phyloP scores from a whole-genome alignment of 306 rosid species.

The Spatholobus suberectus region DNA sequence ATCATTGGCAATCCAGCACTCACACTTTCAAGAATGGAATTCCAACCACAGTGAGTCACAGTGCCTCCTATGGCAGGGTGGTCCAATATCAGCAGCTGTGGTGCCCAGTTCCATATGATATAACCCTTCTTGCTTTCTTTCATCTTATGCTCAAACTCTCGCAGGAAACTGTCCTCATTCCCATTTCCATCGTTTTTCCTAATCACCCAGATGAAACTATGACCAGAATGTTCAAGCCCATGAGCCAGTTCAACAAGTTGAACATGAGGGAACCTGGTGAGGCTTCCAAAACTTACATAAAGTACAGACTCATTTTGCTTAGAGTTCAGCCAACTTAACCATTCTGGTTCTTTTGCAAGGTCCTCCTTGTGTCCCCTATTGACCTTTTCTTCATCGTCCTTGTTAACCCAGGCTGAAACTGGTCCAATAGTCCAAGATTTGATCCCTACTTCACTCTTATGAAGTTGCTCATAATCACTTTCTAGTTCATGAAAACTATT shows the following conservation, averaged over 20 bases:
- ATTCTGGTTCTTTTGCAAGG: not conserved
- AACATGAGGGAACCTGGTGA: not conserved
- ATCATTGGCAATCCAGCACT: slow-evolving; percentile 36
- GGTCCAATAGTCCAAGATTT: slow-evolving; percentile 28
- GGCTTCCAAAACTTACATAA: slow-evolving; percentile 48
- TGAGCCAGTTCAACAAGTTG: slow-evolving; percentile 40
- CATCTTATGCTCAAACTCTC: slow-evolving; percentile 28
- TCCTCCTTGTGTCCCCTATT: not conserved
- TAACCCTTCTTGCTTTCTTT: slow-evolving; percentile 19
- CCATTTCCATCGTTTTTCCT: not conserved
- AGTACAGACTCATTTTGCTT: slow-evolving; percentile 30
- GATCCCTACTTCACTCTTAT: not conserved
- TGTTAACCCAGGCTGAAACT: slow-evolving; percentile 9
- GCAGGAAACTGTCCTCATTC: not conserved
- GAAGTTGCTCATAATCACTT: not conserved
- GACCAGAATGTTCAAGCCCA: slow-evolving; percentile 39
- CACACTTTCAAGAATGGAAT: slow-evolving; percentile 33
- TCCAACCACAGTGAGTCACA: slow-evolving; percentile 45
- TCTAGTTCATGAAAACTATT: slow-evolving; percentile 29
- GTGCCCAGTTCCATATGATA: slow-evolving; percentile 45
- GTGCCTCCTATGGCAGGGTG: slow-evolving; percentile 38
- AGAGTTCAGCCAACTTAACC: slow-evolving; percentile 40
- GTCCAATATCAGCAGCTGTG: slow-evolving; percentile 28
- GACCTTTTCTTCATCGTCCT: not conserved
- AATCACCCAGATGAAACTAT: slow-evolving; percentile 37